Base-by-base conservation (phyloP, 2,329 filamentous ascomycete species). In the Aspergillus flavus region DNA sequence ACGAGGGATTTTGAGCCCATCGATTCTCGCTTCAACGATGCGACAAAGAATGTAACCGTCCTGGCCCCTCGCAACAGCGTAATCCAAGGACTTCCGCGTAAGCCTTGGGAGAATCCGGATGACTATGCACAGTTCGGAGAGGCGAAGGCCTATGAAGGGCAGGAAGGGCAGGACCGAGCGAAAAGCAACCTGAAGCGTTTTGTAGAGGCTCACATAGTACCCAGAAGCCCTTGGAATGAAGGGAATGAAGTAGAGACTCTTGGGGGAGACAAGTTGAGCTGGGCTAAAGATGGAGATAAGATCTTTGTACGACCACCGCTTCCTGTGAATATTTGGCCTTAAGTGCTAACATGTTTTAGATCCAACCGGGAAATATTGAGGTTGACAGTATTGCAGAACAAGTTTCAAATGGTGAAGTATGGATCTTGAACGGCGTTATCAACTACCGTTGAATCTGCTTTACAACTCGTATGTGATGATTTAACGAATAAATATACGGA, bases 331-430 rank as follows among this genome's bases (percentile, higher is more conserved):
- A 28, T 5, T 50, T 58, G 14, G 19, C 48, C 58, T 43, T 16
- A 28, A 11, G 36, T 28, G 71, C 62, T 68, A 28, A 67, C 52
- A 43, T 26, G 19, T 59, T 61, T 19, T 69, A 78, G 70, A 77
- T 77, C 39, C 89, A 94, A 82, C 95, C 94, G 0, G 91, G 90
- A 6, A 85, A 88, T 67, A 87, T 97, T 50, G 88, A 94, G 76
- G 91, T 98, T 16, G 86, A 89, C 48, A 88, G 83, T 62, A 83
- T 96, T 58, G 90, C 89, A 2, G 90, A 89, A 68, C 86, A 87
- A 64, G 94, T 96, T 21, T 86, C 87, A 4, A 99, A 98, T 75
- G 95, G 95, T 4, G 91, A 98, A 79, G 85, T 98, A 69, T 96
- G 92, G 92, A 85, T 94, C 43, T 73, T 92, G 64, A 86, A 86